These are phyloP conservation scores for Eimeria maxima DNA, from an alignment of 169 alveolate genomes.

Conservation along the genomic window DNA sequence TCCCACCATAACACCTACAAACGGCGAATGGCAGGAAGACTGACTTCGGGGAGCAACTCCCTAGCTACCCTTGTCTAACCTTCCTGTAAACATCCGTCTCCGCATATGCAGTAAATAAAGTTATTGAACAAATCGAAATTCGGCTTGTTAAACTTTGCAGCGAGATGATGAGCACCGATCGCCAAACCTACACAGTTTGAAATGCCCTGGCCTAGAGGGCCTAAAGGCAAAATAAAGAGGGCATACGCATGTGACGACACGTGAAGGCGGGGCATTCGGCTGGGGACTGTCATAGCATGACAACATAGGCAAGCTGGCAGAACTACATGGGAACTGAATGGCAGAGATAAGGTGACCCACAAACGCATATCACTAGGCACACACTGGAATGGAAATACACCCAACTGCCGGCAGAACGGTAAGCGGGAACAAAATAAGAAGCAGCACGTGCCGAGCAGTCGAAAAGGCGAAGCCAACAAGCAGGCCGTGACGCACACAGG, in stretches of 20 bases:
- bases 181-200: slow-evolving; percentile 92
- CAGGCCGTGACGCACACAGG: neutral
- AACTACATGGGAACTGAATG: neutral
- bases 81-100: slow-evolving; percentile 93
- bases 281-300: neutral
- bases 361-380: neutral
- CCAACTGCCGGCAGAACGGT: neutral
- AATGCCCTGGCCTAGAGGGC: slow-evolving; percentile 93
- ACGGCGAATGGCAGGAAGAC: neutral
- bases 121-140: slow-evolving; percentile 88
- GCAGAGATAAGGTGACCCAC: neutral
- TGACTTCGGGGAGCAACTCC: neutral
- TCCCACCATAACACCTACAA: neutral
- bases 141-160: slow-evolving; percentile 88
- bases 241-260: neutral
- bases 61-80: slow-evolving; percentile 54
- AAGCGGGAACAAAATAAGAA: neutral
- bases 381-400: too few relatives aligned
- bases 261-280: neutral
- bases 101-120: slow-evolving; percentile 86
- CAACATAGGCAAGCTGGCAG: neutral
- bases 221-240: slow-evolving; percentile 76
- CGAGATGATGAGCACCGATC: slow-evolving; percentile 88
- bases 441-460: neutral
- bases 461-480: neutral